phyloP scores from a whole-genome alignment of 176 grass and related monocot species.

The Eragrostis curvula region DNA sequence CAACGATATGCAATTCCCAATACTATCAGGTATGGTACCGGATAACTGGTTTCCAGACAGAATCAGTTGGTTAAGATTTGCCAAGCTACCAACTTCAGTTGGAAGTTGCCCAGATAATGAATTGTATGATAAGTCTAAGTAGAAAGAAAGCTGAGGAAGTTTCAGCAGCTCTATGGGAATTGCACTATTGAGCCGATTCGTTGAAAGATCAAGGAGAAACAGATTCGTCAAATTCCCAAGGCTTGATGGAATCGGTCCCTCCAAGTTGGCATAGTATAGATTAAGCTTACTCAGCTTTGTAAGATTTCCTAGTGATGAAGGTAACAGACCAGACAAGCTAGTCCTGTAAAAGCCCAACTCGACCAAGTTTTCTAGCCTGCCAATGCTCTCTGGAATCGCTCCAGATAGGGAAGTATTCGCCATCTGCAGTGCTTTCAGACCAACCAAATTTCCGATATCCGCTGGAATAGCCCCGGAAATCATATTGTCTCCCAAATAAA shows the following conservation, averaged over 20 bases:
- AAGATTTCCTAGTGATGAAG: conserved; percentile 13
- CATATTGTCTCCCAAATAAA: not conserved
- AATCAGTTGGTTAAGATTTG: not conserved
- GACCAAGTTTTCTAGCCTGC: conserved; percentile 7
- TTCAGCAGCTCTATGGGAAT: conserved; percentile 8
- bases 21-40: conserved; percentile 41
- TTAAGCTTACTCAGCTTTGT: not conserved
- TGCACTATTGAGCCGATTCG: not conserved
- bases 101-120: conserved; percentile 20
- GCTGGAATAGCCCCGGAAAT: conserved; percentile 1
- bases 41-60: conserved; percentile 45
- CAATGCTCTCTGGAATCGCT: conserved; percentile 21
- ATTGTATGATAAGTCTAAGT: conserved; percentile 31
- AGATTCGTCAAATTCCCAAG: not conserved
- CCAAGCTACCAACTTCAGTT: conserved; percentile 9
- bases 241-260: conserved; percentile 30
- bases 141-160: not conserved
- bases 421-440: not conserved
- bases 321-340: conserved; percentile 29
- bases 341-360: not conserved
- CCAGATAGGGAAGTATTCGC: not conserved
- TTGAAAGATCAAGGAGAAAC: not conserved
- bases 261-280: not conserved
- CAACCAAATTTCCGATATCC: conserved; percentile 6
- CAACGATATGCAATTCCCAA: conserved; percentile 34